Percentiles rank a stretch among this genome's conserved stretches.
Evolutionary conservation across 1,284 basidiomycete species (phyloP).

Genomic region (Gymnopus androsaceus): DNA sequence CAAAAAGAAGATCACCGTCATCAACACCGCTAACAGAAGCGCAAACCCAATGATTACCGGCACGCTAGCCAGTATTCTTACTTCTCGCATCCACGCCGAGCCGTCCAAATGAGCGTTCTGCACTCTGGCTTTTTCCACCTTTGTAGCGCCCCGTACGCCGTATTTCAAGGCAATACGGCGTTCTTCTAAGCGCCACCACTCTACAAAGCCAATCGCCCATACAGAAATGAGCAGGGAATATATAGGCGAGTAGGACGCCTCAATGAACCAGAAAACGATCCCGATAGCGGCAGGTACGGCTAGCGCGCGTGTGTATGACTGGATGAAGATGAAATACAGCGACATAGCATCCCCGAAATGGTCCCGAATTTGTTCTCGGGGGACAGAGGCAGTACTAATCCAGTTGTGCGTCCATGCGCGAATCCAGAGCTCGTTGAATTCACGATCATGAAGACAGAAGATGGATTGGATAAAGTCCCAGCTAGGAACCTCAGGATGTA

Average conservation of each 20-base stretch:
- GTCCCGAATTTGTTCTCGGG: constrained; percentile 58
- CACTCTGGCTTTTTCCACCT: constrained; percentile 75
- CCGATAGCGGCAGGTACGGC: constrained; percentile 71
- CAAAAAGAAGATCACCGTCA: constrained; percentile 82
- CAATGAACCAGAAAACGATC: constrained; percentile 60
- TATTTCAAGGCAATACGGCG: constrained; percentile 78
- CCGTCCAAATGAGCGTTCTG: constrained; percentile 59
- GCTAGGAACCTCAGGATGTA: constrained; percentile 66
- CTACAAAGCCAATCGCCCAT: constrained; percentile 86
- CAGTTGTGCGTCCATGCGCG: constrained; percentile 64
- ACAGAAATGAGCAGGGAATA: constrained; percentile 77
- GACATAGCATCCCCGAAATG: constrained; percentile 87
- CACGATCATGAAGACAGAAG: constrained; percentile 79
- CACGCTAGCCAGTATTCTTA: constrained; percentile 72
- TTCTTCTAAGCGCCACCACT: constrained; percentile 87
- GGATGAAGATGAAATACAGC: constrained; percentile 90
- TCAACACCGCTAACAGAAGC: constrained; percentile 63
- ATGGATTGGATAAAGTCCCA: constrained; percentile 83
- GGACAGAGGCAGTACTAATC: constrained; percentile 50
- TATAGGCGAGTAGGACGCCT: constrained; percentile 69
- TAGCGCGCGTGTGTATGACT: constrained; percentile 79
- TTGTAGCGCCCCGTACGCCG: constrained; percentile 75
- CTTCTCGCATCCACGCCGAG: constrained; percentile 76
- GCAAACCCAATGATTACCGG: constrained; percentile 83
- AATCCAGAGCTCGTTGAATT: constrained; percentile 76